These are phyloP conservation scores for Cyberlindnera lachancei DNA, from an alignment of 805 yeast species.

Conservation along the genomic window DNA sequence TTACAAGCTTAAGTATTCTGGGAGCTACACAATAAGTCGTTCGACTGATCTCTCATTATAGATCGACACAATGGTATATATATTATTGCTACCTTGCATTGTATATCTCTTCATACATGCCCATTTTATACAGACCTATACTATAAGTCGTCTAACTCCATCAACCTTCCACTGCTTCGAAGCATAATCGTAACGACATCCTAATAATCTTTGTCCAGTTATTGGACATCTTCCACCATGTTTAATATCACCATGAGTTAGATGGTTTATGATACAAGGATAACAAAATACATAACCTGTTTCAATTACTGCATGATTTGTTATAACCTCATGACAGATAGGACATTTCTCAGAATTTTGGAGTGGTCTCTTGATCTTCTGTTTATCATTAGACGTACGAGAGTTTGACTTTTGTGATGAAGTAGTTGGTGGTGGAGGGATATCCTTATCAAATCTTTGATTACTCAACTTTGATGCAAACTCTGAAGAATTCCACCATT, in stretches of 20 bases:
- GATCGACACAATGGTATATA: no score
- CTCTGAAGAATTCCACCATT: conserved; percentile 88
- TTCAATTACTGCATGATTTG: conserved; percentile 81
- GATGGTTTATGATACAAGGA: conserved; percentile 66
- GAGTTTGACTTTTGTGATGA: no score
- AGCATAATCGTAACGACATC: conserved; percentile 58
- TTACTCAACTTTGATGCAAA: conserved; percentile 53
- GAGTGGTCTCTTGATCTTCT: conserved; percentile 2
- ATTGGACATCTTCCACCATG: conserved; percentile 78
- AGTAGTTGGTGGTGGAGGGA: conserved; percentile 35
- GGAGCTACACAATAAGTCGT: no score
- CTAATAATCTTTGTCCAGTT: conserved; percentile 63
- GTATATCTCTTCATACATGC: no score
- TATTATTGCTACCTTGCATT: no score
- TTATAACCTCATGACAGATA: conserved; percentile 54
- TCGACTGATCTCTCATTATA: no score
- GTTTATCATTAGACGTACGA: no score
- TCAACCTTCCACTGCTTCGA: conserved; percentile 61
- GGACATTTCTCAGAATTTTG: conserved; percentile 50
- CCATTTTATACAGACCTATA: no score
- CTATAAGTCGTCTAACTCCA: conserved; percentile 68
- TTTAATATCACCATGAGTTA: conserved; percentile 38
- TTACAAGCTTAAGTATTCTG: no score
- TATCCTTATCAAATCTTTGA: conserved; percentile 32
- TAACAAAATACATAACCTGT: conserved; percentile 91